Evolutionary conservation across 768 basidiomycete species (phyloP).

Genomic region (Solioccasus polychromus): DNA sequence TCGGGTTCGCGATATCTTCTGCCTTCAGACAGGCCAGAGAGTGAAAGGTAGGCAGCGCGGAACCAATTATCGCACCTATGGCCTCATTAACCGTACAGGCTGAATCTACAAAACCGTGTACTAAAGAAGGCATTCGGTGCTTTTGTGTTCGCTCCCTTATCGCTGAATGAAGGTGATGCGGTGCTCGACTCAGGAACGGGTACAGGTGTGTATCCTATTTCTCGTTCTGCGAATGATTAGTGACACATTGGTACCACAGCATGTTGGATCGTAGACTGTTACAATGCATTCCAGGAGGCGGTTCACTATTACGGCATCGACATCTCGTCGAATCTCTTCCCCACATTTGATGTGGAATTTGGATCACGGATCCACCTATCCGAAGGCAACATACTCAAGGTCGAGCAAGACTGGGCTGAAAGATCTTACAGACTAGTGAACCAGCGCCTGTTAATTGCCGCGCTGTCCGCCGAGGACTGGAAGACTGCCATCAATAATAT

Average conservation of each 20-base stretch:
- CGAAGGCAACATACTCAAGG: background rate
- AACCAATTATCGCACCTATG: no score
- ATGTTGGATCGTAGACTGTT: no score
- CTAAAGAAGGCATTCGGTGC: no score
- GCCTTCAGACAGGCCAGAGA: background rate
- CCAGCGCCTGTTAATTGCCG: slow-evolving; percentile 28
- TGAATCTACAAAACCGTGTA: background rate
- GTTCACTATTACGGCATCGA: slow-evolving; percentile 11
- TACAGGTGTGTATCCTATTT: background rate
- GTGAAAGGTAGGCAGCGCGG: background rate
- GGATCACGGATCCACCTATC: background rate
- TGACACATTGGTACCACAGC: background rate
- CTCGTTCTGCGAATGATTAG: background rate
- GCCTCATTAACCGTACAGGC: no score
- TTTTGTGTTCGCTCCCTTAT: background rate
- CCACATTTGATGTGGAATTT: background rate
- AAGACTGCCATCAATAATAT: slow-evolving; percentile 19
- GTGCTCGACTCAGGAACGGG: slow-evolving; percentile 2
- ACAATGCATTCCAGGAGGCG: background rate
- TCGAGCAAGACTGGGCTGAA: slow-evolving; percentile 20
- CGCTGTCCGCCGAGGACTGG: slow-evolving; percentile 22
- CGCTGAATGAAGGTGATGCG: background rate
- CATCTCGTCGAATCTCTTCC: slow-evolving; percentile 11
- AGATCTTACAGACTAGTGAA: slow-evolving; percentile 26
- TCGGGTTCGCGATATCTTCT: background rate